Percentiles rank a stretch among this genome's conserved stretches.
phyloP scores from a whole-genome alignment of 169 alveolate species.

The Plasmodium chabaudi region DNA sequence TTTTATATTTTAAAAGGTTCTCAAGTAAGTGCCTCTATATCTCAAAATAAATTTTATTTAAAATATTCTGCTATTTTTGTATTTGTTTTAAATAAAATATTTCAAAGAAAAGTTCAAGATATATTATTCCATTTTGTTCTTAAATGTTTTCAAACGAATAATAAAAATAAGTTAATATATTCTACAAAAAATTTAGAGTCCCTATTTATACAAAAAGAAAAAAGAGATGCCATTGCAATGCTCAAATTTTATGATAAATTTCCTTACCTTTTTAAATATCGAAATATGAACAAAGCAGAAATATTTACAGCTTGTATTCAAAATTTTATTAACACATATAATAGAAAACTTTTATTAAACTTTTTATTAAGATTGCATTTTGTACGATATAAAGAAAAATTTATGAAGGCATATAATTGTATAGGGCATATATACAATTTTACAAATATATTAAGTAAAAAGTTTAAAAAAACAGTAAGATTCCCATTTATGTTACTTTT shows the following conservation, averaged over 20 bases:
- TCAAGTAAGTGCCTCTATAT: constrained; percentile 3
- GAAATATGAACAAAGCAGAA: constrained; percentile 38
- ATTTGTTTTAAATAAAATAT: constrained; percentile 29
- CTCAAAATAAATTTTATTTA: constrained; percentile 5
- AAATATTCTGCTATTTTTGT: constrained; percentile 37
- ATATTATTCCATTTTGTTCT: constrained; percentile 17
- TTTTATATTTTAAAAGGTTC: constrained; percentile 56
- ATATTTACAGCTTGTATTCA: constrained; percentile 18
- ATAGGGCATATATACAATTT: constrained; percentile 35
- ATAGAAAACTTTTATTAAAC: constrained; percentile 41
- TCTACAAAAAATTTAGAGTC: constrained; percentile 17
- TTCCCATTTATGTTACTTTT: constrained; percentile 12
- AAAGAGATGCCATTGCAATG: constrained; percentile 2
- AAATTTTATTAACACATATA: constrained; percentile 18
- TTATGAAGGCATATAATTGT: constrained; percentile 33
- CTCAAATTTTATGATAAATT: constrained; percentile 25
- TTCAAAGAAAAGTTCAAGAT: constrained; percentile 40
- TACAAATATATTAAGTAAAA: constrained; percentile 2
- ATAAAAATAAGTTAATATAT: constrained; percentile 29
- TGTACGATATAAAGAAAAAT: constrained; percentile 24
- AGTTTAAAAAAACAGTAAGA: not conserved
- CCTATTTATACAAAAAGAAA: constrained; percentile 9
- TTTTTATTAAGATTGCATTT: constrained; percentile 30
- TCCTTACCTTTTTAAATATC: constrained; percentile 34
- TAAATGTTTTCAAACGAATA: constrained; percentile 37